Percentiles rank a stretch among this genome's conserved stretches.
phyloP scores from a whole-genome alignment of 441 rosid species.

The Pelargonium myrrhifolium region DNA sequence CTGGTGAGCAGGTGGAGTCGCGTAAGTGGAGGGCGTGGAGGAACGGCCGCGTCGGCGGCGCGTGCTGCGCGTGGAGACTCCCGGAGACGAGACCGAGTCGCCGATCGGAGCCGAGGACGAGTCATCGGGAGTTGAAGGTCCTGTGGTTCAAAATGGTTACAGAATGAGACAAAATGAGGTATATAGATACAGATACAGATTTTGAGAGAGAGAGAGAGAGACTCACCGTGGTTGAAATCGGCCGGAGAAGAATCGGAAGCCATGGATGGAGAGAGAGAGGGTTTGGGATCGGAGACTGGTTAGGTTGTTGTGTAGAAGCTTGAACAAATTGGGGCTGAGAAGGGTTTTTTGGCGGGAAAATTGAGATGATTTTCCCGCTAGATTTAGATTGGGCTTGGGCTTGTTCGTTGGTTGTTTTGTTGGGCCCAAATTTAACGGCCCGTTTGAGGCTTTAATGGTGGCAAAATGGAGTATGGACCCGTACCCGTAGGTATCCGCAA shows the following conservation, averaged over 20 bases:
- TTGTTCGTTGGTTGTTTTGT: background rate
- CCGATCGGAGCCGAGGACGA: constrained; percentile 64
- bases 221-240: constrained; percentile 37
- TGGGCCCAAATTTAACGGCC: background rate
- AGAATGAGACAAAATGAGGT: background rate
- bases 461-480: too few relatives aligned
- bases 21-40: constrained; percentile 23
- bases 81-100: constrained; percentile 63
- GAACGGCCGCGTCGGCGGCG: constrained; percentile 24
- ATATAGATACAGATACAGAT: background rate
- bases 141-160: constrained; percentile 23
- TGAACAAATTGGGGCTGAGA: background rate
- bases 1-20: constrained; percentile 41
- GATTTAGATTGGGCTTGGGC: background rate
- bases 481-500: too few relatives aligned
- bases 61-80: constrained; percentile 15
- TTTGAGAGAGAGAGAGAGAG: background rate
- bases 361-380: background rate
- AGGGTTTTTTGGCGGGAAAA: background rate
- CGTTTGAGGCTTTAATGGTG: too few relatives aligned
- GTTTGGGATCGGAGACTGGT: background rate
- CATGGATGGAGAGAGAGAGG: constrained; percentile 27
- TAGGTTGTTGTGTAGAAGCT: too few relatives aligned
- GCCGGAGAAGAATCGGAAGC: constrained; percentile 61
- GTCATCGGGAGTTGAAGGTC: constrained; percentile 68